Evolutionary conservation across 768 basidiomycete species (phyloP).

Genomic region (Auricularia auricula-judae): DNA sequence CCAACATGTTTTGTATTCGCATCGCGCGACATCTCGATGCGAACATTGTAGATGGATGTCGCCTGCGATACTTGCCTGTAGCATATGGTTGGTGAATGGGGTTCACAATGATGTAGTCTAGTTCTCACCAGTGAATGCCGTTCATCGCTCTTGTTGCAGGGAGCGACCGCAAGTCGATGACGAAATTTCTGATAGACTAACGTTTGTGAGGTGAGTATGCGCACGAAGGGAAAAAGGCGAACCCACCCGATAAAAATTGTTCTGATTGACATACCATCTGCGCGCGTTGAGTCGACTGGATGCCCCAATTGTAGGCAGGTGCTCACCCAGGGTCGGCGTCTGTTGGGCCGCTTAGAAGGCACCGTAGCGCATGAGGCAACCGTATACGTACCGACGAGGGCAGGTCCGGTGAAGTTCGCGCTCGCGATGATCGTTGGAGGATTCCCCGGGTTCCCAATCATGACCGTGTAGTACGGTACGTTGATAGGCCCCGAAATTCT

Average conservation of each 20-base stretch:
- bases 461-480: constrained; percentile 17
- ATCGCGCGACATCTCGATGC: constrained; percentile 1
- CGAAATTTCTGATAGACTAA: constrained; percentile 9
- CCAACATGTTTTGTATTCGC: background rate
- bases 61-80: constrained; percentile 10
- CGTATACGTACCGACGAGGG: constrained; percentile 7
- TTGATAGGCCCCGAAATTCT: constrained; percentile 19
- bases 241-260: background rate
- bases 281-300: background rate
- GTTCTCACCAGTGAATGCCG: constrained; percentile 9
- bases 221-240: background rate
- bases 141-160: constrained; percentile 4
- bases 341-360: background rate
- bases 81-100: background rate
- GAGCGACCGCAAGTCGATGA: constrained; percentile 9
- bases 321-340: constrained; percentile 10
- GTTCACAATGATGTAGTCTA: too few species aligned
- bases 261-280: constrained; percentile 1
- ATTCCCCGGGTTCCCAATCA: constrained; percentile 9
- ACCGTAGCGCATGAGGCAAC: background rate
- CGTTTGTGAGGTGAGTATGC: background rate
- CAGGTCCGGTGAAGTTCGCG: constrained; percentile 8
- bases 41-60: background rate
- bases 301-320: background rate
- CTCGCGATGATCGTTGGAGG: constrained; percentile 9